These are phyloP conservation scores for Hibiscus tridactylites DNA, from an alignment of 345 rosid genomes.

Conservation along the genomic window DNA sequence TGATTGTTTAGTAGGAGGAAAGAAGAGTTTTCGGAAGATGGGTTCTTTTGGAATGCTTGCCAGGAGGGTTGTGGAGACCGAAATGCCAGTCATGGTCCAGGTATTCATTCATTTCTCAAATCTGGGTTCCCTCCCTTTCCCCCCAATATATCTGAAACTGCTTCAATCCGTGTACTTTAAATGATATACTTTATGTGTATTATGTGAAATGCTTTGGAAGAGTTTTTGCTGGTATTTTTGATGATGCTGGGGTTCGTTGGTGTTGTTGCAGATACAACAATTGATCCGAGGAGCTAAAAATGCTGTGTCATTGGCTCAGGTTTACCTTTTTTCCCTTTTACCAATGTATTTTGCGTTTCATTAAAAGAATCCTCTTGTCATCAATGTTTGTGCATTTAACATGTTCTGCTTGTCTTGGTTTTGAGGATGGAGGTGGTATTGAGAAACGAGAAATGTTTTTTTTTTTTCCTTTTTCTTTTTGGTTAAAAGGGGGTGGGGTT, in stretches of 20 bases:
- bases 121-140: constrained; percentile 7
- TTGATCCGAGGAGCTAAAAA: constrained; percentile 52
- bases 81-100: constrained; percentile 84
- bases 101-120: constrained; percentile 28
- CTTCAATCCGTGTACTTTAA: background rate
- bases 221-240: constrained; percentile 12
- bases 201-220: background rate
- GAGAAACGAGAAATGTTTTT: constrained; percentile 5
- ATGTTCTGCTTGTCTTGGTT: constrained; percentile 1
- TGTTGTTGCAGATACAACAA: constrained; percentile 64
- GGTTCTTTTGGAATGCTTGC: constrained; percentile 78
- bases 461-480: background rate
- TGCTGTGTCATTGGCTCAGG: constrained; percentile 91
- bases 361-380: background rate
- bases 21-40: constrained; percentile 31
- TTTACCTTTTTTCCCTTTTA: constrained; percentile 18
- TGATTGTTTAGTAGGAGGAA: background rate
- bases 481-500: background rate
- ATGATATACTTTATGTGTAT: background rate
- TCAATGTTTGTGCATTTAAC: background rate
- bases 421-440: background rate
- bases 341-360: constrained; percentile 4
- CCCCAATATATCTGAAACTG: background rate
- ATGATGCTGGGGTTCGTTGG: constrained; percentile 12
- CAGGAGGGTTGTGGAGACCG: constrained; percentile 68